Percentiles rank a stretch among this genome's conserved stretches.
Conservation (phyloP, 768 basidiomycete genomes). For the Crucibulum laeve region DNA sequence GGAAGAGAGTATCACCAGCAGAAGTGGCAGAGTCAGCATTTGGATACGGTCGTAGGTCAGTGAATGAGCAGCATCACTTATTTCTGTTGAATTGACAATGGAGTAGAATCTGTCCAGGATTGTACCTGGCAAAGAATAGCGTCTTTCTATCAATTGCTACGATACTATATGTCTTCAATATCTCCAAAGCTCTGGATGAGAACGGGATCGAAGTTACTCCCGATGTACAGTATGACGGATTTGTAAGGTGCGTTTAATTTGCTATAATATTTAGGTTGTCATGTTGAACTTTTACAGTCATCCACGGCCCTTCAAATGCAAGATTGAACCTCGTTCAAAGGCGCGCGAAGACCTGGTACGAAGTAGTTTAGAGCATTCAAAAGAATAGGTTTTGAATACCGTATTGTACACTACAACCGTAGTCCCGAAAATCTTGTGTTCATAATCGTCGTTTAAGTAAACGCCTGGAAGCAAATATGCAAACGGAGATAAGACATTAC, state of each 20-base stretch:
- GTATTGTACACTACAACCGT: too few species aligned
- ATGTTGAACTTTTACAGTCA: not conserved
- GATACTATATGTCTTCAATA: constrained; percentile 13
- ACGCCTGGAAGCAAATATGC: too few species aligned
- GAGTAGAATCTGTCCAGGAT: constrained; percentile 19
- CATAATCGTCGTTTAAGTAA: too few species aligned
- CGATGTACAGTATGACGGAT: not conserved
- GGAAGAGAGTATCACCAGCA: constrained; percentile 9
- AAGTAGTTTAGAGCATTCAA: not conserved
- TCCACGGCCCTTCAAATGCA: not conserved
- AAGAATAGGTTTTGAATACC: too few species aligned
- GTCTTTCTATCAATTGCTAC: constrained; percentile 15
- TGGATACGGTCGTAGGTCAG: constrained; percentile 15
- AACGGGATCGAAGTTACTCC: constrained; percentile 5
- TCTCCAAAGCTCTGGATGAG: constrained; percentile 11
- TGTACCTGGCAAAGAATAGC: constrained; percentile 14
- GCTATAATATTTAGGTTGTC: not conserved
- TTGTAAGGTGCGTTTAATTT: not conserved
- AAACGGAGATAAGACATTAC: too few species aligned
- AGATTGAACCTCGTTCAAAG: not conserved
- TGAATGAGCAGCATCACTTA: not conserved
- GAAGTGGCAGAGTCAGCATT: constrained; percentile 9
- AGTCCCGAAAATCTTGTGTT: too few species aligned
- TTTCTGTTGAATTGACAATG: not conserved
- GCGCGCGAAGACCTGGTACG: not conserved